phyloP scores from a whole-genome alignment of 805 yeast genomes.

The Barnettozyma wickerhamii region DNA sequence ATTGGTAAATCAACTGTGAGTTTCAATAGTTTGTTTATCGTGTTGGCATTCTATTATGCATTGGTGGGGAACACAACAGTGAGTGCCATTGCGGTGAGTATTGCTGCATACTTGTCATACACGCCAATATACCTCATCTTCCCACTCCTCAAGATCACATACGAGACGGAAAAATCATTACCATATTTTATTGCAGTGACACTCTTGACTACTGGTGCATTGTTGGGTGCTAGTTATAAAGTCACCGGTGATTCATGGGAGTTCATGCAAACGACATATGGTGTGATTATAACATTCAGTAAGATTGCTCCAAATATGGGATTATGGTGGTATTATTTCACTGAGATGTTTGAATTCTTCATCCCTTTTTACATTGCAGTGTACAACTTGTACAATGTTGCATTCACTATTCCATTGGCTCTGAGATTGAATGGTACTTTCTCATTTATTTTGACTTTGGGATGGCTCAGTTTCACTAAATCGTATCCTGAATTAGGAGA shows the following conservation, averaged over 20 bases:
- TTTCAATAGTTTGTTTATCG: slow-evolving; percentile 55
- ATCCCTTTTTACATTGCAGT: slow-evolving; percentile 77
- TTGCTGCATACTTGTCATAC: slow-evolving; percentile 60
- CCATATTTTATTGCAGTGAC: slow-evolving; percentile 29
- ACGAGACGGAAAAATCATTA: slow-evolving; percentile 13
- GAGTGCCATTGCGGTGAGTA: slow-evolving; percentile 50
- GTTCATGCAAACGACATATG: slow-evolving; percentile 53
- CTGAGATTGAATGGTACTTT: slow-evolving; percentile 67
- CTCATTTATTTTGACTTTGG: slow-evolving; percentile 44
- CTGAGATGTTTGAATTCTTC: slow-evolving; percentile 91
- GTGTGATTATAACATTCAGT: slow-evolving; percentile 51
- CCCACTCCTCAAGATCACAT: slow-evolving; percentile 42
- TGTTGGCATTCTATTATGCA: slow-evolving; percentile 43
- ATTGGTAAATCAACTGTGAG: slow-evolving; percentile 63
- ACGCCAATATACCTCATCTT: slow-evolving; percentile 58
- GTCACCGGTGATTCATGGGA: slow-evolving; percentile 35
- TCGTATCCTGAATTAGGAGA: slow-evolving; percentile 88
- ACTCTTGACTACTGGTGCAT: slow-evolving; percentile 20
- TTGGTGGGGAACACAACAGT: slow-evolving; percentile 34
- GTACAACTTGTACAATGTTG: slow-evolving; percentile 69
- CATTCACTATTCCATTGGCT: slow-evolving; percentile 71
- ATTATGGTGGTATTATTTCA: slow-evolving; percentile 97
- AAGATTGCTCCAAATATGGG: slow-evolving; percentile 90
- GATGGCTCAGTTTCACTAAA: slow-evolving; percentile 61
- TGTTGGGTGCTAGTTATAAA: slow-evolving; percentile 36